A percentile compares a stretch with the other conserved stretches of the same genome.
phyloP scores from a whole-genome alignment of 768 basidiomycete species.

The Boletus speciosus region DNA sequence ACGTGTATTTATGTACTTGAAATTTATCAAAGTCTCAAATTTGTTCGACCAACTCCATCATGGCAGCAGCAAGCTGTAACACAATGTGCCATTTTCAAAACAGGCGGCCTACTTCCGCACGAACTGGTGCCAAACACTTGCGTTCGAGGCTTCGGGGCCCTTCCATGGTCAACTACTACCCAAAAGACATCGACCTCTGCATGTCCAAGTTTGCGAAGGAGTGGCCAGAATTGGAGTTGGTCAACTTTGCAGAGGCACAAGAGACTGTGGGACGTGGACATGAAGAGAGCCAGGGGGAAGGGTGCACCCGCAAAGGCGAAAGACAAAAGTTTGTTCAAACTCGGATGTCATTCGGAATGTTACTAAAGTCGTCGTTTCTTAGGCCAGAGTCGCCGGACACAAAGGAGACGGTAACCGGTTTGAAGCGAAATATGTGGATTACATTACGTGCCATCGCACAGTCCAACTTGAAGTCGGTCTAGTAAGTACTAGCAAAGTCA shows the following conservation, averaged over 20 bases:
- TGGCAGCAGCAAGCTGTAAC: constrained; percentile 37
- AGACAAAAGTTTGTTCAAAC: constrained; percentile 49
- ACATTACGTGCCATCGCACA: neutral
- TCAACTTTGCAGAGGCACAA: constrained; percentile 67
- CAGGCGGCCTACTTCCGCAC: constrained; percentile 72
- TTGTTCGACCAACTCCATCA: constrained; percentile 1
- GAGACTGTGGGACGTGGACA: constrained; percentile 64
- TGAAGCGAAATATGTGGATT: neutral
- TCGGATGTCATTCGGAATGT: neutral
- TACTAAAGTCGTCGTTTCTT: constrained; percentile 4
- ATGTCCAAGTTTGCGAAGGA: constrained; percentile 48
- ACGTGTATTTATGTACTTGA: no score
- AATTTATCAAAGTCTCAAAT: no score
- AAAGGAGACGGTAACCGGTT: constrained; percentile 38
- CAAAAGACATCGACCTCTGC: constrained; percentile 51
- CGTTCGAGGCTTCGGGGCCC: constrained; percentile 79
- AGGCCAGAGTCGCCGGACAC: constrained; percentile 53
- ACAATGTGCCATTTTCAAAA: constrained; percentile 78
- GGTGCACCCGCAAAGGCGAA: constrained; percentile 82
- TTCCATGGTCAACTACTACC: constrained; percentile 84
- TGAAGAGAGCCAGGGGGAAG: constrained; percentile 72
- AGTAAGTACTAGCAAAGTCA: no score
- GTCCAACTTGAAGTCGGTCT: no score
- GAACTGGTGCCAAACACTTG: constrained; percentile 92
- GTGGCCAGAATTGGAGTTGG: constrained; percentile 56